Percentiles rank a stretch among this genome's conserved stretches.
Conservation (phyloP, 768 basidiomycete genomes). For the Lentinula sp. region DNA sequence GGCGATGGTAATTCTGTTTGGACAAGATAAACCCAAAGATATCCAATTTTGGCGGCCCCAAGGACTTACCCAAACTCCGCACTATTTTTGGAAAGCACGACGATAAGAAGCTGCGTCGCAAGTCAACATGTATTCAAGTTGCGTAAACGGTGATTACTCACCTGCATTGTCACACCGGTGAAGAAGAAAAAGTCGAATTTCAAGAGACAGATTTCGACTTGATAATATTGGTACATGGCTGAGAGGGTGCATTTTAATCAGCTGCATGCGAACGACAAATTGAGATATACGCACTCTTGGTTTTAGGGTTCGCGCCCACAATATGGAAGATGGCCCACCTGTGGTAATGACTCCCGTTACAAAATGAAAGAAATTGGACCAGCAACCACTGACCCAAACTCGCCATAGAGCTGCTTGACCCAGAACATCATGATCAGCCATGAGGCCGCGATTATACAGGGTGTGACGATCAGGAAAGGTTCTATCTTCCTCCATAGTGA, state of each 20-base stretch:
- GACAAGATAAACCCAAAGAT: neutral
- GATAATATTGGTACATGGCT: conserved; percentile 89
- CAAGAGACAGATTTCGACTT: conserved; percentile 81
- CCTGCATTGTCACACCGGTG: conserved; percentile 86
- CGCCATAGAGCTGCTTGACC: conserved; percentile 64
- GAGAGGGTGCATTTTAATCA: neutral
- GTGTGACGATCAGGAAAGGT: conserved; percentile 68
- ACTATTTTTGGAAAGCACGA: conserved; percentile 57
- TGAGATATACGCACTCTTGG: conserved; percentile 57
- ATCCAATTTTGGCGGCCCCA: neutral
- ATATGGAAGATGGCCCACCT: conserved; percentile 92
- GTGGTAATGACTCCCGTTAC: neutral
- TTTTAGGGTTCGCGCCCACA: conserved; percentile 78
- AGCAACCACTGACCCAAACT: conserved; percentile 61
- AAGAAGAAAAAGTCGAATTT: conserved; percentile 92
- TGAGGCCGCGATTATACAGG: conserved; percentile 59
- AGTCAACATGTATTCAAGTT: neutral
- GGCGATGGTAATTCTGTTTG: conserved; percentile 52
- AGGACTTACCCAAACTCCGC: conserved; percentile 58
- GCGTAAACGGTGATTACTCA: conserved; percentile 13
- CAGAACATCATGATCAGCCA: conserved; percentile 67
- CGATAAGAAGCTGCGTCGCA: conserved; percentile 60
- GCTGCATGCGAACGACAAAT: neutral
- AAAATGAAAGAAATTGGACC: neutral
- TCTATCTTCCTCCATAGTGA: conserved; percentile 56